Evolutionary conservation across 108 stramenopile genomes (phyloP).

Genomic region (Epithemia pelagica): DNA sequence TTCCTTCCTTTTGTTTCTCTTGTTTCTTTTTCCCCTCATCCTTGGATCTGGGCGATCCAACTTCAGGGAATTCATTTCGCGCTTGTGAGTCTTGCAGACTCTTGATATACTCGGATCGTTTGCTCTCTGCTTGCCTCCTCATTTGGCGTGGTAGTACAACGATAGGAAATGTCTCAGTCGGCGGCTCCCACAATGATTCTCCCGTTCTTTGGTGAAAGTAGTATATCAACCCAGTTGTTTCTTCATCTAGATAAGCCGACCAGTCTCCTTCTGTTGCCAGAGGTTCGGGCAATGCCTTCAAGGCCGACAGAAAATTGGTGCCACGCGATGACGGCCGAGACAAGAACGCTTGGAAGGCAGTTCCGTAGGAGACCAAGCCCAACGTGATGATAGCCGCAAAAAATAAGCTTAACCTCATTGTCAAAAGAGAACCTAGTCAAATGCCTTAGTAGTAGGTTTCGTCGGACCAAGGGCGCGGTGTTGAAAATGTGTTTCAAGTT

Average conservation of each 20-base stretch:
- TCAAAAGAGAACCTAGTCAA: too few species aligned
- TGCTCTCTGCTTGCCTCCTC: conserved; percentile 12
- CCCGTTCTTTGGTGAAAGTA: conserved; percentile 75
- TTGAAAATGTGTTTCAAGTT: too few species aligned
- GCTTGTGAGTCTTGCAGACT: background rate
- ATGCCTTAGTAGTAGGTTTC: too few species aligned
- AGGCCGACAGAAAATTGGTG: too few species aligned
- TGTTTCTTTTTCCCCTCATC: background rate
- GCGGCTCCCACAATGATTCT: conserved; percentile 67
- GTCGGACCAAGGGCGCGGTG: too few species aligned
- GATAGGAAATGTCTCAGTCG: conserved; percentile 59
- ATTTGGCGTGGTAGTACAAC: conserved; percentile 13
- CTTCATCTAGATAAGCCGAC: conserved; percentile 70
- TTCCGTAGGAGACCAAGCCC: too few species aligned
- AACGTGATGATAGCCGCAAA: too few species aligned
- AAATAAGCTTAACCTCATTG: too few species aligned
- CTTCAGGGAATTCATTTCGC: background rate
- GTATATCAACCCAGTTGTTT: conserved; percentile 63
- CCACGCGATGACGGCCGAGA: too few species aligned
- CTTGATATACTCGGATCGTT: conserved; percentile 15
- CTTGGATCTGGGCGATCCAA: background rate
- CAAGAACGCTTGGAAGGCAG: too few species aligned
- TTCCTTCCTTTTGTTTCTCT: background rate
- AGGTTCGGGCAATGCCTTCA: conserved; percentile 24
- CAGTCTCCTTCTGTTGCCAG: conserved; percentile 63